Evolutionary conservation across 2,329 filamentous ascomycete species (phyloP), one percentile per base, ranked within the genome.

Genomic region (Cryphonectria nitschkei): DNA sequence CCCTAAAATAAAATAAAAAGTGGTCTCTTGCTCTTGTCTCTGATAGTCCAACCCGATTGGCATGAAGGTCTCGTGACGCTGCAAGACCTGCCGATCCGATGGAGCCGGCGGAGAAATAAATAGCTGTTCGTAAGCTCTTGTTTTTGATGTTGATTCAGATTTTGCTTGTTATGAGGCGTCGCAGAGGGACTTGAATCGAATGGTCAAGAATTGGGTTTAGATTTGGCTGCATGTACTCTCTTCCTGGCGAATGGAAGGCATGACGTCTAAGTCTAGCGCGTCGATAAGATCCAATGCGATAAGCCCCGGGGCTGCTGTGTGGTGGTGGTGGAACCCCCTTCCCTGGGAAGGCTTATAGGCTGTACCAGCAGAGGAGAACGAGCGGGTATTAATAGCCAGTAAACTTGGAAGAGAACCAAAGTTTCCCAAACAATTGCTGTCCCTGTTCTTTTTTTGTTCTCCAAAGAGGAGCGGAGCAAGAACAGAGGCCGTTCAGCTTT

Each of bases 271-370:
- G 34, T 26, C 22, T 65, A 52, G 63, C 63, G 63, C 46, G 7
- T 34, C 63, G 63, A 65, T 65, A 65, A 65, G 39, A 65, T 52
- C 34, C 26, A 34, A 22, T 52, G 41, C 29, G 63, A 52, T 65
- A 52, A 65, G 43, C 16, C 39, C 3, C 39, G 26, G 32, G 58
- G 46, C 7, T 50, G 46, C 46, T 39, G 19, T 34, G 34, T 11
- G 26, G 29, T 61, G 29, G 29, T 14, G 54, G 54, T 19, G 16
- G 58, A 16, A 9, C 39, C 39, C 13, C 8, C 16, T 19, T 22
- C 16, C 14, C 43, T 46, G 43, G 43, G 16, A 46, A 22, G 16
- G 16, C 50, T 11, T 50, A 50, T 50, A 22, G 16, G 43, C 43
- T 22, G 43, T 50, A 50, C 43, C 19, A 22, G 43, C 19, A 8